Percentiles rank a stretch among this genome's conserved stretches.
These are phyloP conservation scores for Diplodia sapinea DNA, from an alignment of 2,329 filamentous ascomycete species.

Conservation along the genomic window DNA sequence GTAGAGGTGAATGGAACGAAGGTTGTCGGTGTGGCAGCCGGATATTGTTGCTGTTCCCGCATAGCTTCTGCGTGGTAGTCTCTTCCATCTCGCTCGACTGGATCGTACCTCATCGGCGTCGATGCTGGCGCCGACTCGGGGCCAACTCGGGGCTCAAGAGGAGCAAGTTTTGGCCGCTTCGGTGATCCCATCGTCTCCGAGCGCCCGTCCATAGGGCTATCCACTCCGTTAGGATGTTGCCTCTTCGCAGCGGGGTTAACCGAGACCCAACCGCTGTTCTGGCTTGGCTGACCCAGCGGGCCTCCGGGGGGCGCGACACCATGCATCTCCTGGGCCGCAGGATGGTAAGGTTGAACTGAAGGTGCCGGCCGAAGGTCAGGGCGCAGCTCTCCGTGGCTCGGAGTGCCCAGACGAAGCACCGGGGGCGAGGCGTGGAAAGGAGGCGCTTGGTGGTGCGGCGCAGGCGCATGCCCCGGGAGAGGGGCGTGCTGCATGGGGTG, in stretches of 20 bases:
- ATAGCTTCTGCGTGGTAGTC: constrained; percentile 10
- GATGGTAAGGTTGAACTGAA: constrained; percentile 10
- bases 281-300: constrained; percentile 14
- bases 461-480: not conserved
- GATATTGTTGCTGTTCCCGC: constrained; percentile 30
- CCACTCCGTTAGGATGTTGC: constrained; percentile 44
- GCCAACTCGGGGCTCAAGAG: constrained; percentile 45
- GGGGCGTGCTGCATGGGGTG: constrained; percentile 27
- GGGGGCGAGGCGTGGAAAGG: constrained; percentile 10
- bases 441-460: constrained; percentile 12
- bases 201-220: constrained; percentile 41
- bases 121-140: constrained; percentile 34
- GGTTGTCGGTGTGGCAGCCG: constrained; percentile 34
- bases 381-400: constrained; percentile 18
- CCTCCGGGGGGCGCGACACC: not conserved
- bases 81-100: constrained; percentile 17
- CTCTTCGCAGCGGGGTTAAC: constrained; percentile 53
- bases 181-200: constrained; percentile 47
- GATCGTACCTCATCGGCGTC: constrained; percentile 20
- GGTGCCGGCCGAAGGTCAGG: constrained; percentile 21
- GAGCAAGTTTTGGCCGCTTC: constrained; percentile 53
- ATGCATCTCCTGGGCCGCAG: constrained; percentile 17
- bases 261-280: constrained; percentile 50
- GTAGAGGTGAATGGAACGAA: constrained; percentile 40
- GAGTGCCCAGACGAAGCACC: constrained; percentile 15